Evolutionary conservation across 2,329 filamentous ascomycete genomes (phyloP).

Genomic region (Ascochyta clinopodiicola): DNA sequence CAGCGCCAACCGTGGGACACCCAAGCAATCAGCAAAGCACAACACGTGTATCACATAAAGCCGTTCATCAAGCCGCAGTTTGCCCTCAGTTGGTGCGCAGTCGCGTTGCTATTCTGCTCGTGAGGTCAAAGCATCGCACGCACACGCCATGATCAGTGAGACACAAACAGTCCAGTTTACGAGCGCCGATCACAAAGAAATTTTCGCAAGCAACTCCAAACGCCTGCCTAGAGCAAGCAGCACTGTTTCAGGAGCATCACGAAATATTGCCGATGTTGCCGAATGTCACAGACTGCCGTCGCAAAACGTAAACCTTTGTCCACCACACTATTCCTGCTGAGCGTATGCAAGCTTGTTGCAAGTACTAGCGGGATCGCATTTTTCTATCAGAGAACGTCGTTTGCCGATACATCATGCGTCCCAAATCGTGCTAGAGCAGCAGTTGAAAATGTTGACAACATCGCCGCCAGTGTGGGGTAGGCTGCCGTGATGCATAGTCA

Average conservation of each 20-base stretch:
- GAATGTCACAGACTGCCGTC: constrained; percentile 1
- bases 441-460: neutral
- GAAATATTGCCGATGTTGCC: constrained; percentile 1
- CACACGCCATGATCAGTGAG: neutral
- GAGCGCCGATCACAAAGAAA: constrained; percentile 14
- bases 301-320: neutral
- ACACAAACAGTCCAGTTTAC: constrained; percentile 5
- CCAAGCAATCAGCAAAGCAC: constrained; percentile 8
- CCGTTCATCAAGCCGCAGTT: constrained; percentile 4
- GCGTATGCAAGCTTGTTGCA: neutral
- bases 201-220: constrained; percentile 7
- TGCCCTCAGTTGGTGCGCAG: neutral
- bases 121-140: neutral
- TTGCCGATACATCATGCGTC: neutral
- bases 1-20: constrained; percentile 1
- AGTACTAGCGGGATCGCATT: neutral
- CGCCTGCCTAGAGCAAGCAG: constrained; percentile 10
- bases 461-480: constrained; percentile 13
- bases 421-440: neutral
- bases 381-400: neutral
- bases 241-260: constrained; percentile 9
- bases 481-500: constrained; percentile 5
- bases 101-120: neutral
- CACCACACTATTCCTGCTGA: neutral
- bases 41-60: constrained; percentile 19